phyloP scores from a whole-genome alignment of 2,329 filamentous ascomycete genomes.

The Fusarium tjaetaba region DNA sequence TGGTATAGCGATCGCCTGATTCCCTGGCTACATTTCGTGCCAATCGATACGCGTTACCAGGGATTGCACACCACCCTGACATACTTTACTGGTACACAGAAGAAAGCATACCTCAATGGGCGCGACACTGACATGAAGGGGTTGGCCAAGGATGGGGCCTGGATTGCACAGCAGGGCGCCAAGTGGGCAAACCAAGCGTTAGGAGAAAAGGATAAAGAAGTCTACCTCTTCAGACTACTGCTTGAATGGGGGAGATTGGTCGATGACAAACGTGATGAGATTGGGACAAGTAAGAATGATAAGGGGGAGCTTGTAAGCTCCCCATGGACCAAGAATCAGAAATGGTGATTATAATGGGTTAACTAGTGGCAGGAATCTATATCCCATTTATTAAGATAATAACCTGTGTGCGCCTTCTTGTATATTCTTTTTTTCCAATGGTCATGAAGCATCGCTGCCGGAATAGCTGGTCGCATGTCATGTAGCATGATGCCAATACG shows the following conservation, averaged over 20 bases:
- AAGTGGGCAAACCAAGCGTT: constrained; percentile 72
- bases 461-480: neutral
- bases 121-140: constrained; percentile 58
- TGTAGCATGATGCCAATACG: neutral
- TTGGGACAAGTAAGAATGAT: constrained; percentile 49
- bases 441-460: neutral
- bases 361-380: neutral
- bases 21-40: constrained; percentile 85
- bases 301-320: constrained; percentile 45
- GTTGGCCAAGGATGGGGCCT: constrained; percentile 63
- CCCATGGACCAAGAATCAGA: constrained; percentile 43
- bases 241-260: constrained; percentile 80
- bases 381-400: neutral
- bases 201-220: constrained; percentile 78
- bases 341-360: constrained; percentile 31
- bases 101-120: constrained; percentile 54
- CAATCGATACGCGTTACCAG: constrained; percentile 77
- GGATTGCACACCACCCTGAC: constrained; percentile 77
- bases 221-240: constrained; percentile 81
- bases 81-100: constrained; percentile 73
- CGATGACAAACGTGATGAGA: constrained; percentile 66
- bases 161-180: constrained; percentile 73
- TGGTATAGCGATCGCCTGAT: constrained; percentile 81
- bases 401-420: neutral
- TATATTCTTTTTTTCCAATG: neutral